Evolutionary conservation across 2,329 filamentous ascomycete genomes (phyloP).

Genomic region (Penicillium olsonii): DNA sequence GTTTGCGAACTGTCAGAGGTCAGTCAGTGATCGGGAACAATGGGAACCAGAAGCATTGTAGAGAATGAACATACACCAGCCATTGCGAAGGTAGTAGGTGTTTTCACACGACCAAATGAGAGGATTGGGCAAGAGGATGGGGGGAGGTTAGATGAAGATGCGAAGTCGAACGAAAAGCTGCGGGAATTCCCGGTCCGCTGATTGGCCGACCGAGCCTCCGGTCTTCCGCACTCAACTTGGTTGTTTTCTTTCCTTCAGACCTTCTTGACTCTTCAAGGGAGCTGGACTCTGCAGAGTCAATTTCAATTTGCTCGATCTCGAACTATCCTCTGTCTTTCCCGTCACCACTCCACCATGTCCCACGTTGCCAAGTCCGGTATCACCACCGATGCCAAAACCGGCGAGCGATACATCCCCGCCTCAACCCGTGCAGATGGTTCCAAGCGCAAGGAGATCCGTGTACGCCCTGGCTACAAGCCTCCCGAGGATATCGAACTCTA

Average conservation of each 20-base stretch:
- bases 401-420: constrained; percentile 85
- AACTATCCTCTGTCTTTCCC: neutral
- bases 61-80: constrained; percentile 39
- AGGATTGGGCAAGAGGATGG: constrained; percentile 8
- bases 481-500: constrained; percentile 96
- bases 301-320: neutral
- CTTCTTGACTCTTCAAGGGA: constrained; percentile 2
- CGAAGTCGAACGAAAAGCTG: constrained; percentile 35
- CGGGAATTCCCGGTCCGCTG: constrained; percentile 42
- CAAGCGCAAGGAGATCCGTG: constrained; percentile 90
- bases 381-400: constrained; percentile 71
- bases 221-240: constrained; percentile 20
- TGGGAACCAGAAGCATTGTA: constrained; percentile 21
- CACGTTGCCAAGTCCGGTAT: constrained; percentile 59
- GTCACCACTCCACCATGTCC: constrained; percentile 2
- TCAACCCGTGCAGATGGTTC: constrained; percentile 85
- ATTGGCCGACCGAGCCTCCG: constrained; percentile 38
- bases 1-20: constrained; percentile 48
- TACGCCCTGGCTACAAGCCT: constrained; percentile 88
- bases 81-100: constrained; percentile 53
- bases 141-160: constrained; percentile 31
- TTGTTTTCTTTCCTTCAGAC: constrained; percentile 12
- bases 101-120: constrained; percentile 17
- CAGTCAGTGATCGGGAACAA: constrained; percentile 33
- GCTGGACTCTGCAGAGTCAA: constrained; percentile 3